Evolutionary conservation across 768 basidiomycete genomes (phyloP).

Genomic region (Coprinopsis strossmayeri): DNA sequence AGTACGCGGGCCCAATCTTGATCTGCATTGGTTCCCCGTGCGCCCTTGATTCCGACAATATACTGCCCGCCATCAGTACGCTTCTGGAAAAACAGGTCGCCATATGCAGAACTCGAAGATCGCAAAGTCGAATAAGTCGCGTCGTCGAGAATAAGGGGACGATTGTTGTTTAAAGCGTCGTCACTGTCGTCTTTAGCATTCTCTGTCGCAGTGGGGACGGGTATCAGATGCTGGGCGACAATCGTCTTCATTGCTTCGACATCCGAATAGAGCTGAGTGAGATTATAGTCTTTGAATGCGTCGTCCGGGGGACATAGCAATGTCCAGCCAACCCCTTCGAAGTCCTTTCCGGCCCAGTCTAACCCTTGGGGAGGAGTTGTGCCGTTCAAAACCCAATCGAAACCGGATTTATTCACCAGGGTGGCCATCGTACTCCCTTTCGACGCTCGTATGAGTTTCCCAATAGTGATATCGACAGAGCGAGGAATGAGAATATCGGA

Average conservation of each 20-base stretch:
- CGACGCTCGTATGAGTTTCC: conserved; percentile 87
- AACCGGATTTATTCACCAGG: conserved; percentile 74
- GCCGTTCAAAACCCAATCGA: conserved; percentile 90
- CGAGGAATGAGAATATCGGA: conserved; percentile 83
- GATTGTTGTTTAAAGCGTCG: conserved; percentile 51
- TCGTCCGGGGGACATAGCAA: conserved; percentile 88
- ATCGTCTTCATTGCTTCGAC: conserved; percentile 45
- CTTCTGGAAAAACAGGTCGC: conserved; percentile 75
- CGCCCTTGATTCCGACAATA: conserved; percentile 70
- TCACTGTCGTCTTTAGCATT: conserved; percentile 20
- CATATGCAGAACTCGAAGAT: conserved; percentile 61
- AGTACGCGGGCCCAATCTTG: conserved; percentile 61
- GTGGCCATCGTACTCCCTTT: conserved; percentile 86
- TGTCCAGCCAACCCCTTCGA: conserved; percentile 67
- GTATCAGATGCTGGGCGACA: conserved; percentile 75
- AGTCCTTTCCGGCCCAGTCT: conserved; percentile 47
- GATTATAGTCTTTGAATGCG: conserved; percentile 82
- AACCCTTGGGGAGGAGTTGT: conserved; percentile 69
- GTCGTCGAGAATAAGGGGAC: conserved; percentile 67
- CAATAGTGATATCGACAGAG: conserved; percentile 76
- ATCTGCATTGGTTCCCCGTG: conserved; percentile 56
- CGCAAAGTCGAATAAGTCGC: conserved; percentile 73
- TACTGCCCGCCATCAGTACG: conserved; percentile 42
- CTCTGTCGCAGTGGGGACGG: conserved; percentile 25
- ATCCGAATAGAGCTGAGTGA: conserved; percentile 66